Evolutionary conservation across 768 basidiomycete species (phyloP).

Genomic region (Leccinum longicurvipes): DNA sequence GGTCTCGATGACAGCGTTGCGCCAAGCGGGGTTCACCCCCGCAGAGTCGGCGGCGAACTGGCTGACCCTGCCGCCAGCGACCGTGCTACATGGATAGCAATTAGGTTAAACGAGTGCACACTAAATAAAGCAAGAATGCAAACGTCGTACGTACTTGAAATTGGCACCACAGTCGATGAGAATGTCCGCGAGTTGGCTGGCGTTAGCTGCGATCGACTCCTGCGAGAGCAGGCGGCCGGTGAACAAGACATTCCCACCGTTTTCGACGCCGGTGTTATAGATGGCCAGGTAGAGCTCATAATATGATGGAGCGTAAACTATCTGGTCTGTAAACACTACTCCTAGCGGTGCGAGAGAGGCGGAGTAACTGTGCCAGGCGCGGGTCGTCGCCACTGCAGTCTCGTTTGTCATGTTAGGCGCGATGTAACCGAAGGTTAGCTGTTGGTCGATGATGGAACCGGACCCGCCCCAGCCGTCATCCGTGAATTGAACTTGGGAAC

Average conservation of each 20-base stretch:
- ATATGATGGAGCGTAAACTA: neutral
- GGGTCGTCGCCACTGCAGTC: conserved; percentile 33
- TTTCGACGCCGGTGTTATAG: neutral
- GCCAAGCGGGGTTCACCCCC: conserved; percentile 45
- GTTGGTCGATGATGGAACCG: conserved; percentile 1
- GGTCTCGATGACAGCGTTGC: conserved; percentile 35
- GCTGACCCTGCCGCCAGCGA: conserved; percentile 39
- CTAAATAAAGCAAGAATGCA: neutral
- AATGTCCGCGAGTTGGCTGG: conserved; percentile 21
- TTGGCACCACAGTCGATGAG: conserved; percentile 1
- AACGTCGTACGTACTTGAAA: neutral
- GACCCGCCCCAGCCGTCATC: conserved; percentile 46
- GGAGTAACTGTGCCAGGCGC: conserved; percentile 32
- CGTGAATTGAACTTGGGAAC: conserved; percentile 33
- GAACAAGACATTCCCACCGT: conserved; percentile 20
- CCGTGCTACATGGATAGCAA: neutral
- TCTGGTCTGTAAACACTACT: neutral
- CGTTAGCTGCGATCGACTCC: conserved; percentile 22
- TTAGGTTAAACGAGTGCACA: neutral
- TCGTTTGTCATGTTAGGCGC: conserved; percentile 36
- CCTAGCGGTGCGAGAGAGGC: conserved; percentile 7
- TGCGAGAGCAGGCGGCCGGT: conserved; percentile 32
- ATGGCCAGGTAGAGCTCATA: neutral
- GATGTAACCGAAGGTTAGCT: conserved; percentile 21
- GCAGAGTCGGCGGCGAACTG: conserved; percentile 34